Base-by-base conservation (phyloP, 2,329 filamentous ascomycete genomes). In the Chaetomium strumarium region DNA sequence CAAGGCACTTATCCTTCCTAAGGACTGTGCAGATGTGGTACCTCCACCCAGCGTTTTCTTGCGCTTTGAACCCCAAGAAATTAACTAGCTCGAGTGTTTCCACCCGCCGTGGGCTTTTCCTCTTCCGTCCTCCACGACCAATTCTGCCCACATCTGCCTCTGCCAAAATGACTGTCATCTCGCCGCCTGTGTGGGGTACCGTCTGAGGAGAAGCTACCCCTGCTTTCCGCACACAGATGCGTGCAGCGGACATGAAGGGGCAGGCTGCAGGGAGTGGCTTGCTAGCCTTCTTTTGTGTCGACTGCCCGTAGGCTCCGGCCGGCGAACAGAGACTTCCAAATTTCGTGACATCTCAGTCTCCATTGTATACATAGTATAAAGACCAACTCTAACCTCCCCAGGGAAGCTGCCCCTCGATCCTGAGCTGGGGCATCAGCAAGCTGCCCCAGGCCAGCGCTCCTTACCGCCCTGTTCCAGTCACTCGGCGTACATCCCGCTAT, bases 341-440 rank as follows among this genome's bases (percentile, higher is more conserved):
- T 53, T 53, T 55, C 59, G 46, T 57, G 51, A 33, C 46, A 11
- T 17, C 17, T 33, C 39, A 16, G 33, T 20, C 19, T 20, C 36
- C n/a, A 39, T 49, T 53, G 47, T 49, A 47, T 50, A 31, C 39
- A 55, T 46, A 58, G 60, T 61, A 63, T 64, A 64, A 72, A 72
- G 63, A 58, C 59, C 67, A 68, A 69, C 63, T 66, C 62, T 65
- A 67, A 67, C 39, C 20, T 20, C 55, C 60, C 44, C 19, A 6
- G 56, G 51, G 57, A 55, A 48, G 45, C 58, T 64, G 59, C 63
- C 68, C 65, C 66, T 66, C 65, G 62, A 61, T 67, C 62, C 59
- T 62, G 61, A 60, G 61, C 72, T 72, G 71, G 55, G 56, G 70
- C 68, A 72, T 69, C 69, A 68, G 65, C 67, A 61, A 66, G 64